phyloP scores from a whole-genome alignment of 352 stramenopile species.

The Globisporangium carolinianum region DNA sequence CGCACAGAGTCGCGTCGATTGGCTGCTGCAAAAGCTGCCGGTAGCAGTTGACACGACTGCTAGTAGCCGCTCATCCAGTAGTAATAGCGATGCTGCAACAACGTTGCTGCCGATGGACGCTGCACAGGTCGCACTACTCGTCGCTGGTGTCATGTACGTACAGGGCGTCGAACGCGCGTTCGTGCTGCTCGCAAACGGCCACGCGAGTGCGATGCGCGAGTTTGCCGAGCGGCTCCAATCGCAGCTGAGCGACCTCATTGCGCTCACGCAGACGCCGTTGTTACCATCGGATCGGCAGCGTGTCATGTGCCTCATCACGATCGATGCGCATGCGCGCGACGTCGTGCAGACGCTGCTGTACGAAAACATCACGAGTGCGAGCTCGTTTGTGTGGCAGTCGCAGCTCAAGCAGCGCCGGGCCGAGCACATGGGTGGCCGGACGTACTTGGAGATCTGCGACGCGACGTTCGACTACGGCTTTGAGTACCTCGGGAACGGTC shows the following conservation, averaged over 20 bases:
- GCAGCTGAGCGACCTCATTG: conserved; percentile 91
- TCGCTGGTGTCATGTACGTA: conserved; percentile 87
- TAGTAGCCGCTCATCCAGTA: no score
- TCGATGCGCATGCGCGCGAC: conserved; percentile 90
- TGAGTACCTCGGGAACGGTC: conserved; percentile 93
- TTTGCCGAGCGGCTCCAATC: conserved; percentile 80
- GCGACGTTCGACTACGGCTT: conserved; percentile 93
- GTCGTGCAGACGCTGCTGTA: conserved; percentile 89
- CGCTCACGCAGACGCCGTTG: conserved; percentile 81
- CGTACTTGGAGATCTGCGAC: conserved; percentile 86
- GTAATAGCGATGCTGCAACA: background rate
- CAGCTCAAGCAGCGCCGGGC: conserved; percentile 85
- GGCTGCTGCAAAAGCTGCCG: conserved; percentile 83
- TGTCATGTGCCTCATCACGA: conserved; percentile 94
- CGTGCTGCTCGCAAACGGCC: conserved; percentile 49
- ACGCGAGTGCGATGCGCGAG: conserved; percentile 78
- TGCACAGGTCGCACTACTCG: conserved; percentile 89
- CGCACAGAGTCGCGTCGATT: conserved; percentile 88
- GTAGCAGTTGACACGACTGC: background rate
- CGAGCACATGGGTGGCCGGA: conserved; percentile 41
- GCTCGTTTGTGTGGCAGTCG: conserved; percentile 90
- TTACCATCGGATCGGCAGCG: conserved; percentile 85
- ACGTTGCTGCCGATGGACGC: conserved; percentile 72
- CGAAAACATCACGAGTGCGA: conserved; percentile 63
- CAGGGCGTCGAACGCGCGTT: conserved; percentile 83